These are phyloP conservation scores for Nymphaea colorata DNA, from an alignment of 164 flowering plant genomes.

Conservation along the genomic window DNA sequence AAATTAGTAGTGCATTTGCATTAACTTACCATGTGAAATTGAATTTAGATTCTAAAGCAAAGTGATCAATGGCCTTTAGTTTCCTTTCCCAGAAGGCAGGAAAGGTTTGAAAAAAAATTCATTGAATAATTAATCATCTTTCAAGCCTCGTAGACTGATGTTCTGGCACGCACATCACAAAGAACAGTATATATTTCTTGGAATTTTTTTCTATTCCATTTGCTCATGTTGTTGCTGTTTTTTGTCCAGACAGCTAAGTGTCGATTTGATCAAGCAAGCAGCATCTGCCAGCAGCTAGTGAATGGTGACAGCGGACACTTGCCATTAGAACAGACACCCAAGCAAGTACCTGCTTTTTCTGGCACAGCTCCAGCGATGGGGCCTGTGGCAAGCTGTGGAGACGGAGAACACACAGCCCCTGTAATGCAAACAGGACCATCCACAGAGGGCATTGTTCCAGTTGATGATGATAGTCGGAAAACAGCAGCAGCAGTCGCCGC, in stretches of 20 bases:
- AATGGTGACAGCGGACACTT: constrained; percentile 16
- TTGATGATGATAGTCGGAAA: constrained; percentile 53
- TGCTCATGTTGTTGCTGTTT: constrained; percentile 1
- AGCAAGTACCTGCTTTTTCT: constrained; percentile 14
- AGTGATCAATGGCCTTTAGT: no score
- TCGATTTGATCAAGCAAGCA: constrained; percentile 38
- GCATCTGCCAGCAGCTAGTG: constrained; percentile 29
- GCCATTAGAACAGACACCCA: constrained; percentile 25
- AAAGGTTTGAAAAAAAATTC: no score
- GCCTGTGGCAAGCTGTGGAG: constrained; percentile 15
- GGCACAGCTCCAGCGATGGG: constrained; percentile 19
- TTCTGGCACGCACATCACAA: no score
- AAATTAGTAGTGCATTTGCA: no score
- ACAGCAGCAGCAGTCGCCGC: constrained; percentile 93
- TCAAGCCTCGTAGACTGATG: no score
- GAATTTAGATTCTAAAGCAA: no score
- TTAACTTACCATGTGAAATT: no score
- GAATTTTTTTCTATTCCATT: background rate
- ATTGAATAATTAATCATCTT: no score
- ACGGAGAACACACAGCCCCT: constrained; percentile 40
- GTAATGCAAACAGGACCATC: constrained; percentile 33
- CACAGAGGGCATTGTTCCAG: constrained; percentile 16
- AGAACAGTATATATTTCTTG: background rate
- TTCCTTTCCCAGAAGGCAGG: no score
- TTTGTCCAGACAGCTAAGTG: constrained; percentile 48